Conservation (phyloP, 2,329 filamentous ascomycete genomes). For the Talaromyces sp. region DNA sequence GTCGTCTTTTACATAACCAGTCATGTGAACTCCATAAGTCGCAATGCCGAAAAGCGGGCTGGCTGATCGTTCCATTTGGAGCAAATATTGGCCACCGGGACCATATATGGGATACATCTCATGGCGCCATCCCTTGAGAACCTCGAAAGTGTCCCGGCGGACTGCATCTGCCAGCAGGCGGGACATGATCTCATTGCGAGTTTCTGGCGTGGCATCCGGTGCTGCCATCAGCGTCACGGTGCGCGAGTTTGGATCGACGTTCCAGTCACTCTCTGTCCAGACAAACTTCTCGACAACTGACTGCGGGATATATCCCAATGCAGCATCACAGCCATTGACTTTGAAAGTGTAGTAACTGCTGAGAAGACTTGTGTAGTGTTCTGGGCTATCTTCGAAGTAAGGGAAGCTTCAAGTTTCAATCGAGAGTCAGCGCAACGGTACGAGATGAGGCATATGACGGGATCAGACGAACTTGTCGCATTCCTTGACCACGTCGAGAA, state of each 20-base stretch:
- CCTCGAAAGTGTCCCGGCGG: slow-evolving; percentile 63
- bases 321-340: slow-evolving; percentile 60
- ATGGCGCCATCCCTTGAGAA: slow-evolving; percentile 74
- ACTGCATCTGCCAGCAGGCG: slow-evolving; percentile 65
- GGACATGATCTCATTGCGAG: slow-evolving; percentile 57
- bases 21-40: slow-evolving; percentile 79
- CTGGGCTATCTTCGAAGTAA: slow-evolving; percentile 59
- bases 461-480: slow-evolving; percentile 46
- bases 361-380: slow-evolving; percentile 52
- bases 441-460: neutral
- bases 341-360: slow-evolving; percentile 60
- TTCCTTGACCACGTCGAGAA: slow-evolving; percentile 52
- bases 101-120: slow-evolving; percentile 77
- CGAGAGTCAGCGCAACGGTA: neutral
- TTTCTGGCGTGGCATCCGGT: slow-evolving; percentile 53
- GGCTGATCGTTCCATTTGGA: slow-evolving; percentile 73
- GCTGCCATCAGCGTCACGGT: slow-evolving; percentile 60
- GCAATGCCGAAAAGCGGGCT: slow-evolving; percentile 69
- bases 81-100: slow-evolving; percentile 53
- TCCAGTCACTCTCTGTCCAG: slow-evolving; percentile 55
- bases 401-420: slow-evolving; percentile 60
- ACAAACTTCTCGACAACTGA: slow-evolving; percentile 39
- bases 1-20: slow-evolving; percentile 58
- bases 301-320: slow-evolving; percentile 57
- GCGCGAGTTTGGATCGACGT: slow-evolving; percentile 55